Base-by-base conservation (phyloP, 2,329 filamentous ascomycete genomes). In the Scleromitrula shiraiana region DNA sequence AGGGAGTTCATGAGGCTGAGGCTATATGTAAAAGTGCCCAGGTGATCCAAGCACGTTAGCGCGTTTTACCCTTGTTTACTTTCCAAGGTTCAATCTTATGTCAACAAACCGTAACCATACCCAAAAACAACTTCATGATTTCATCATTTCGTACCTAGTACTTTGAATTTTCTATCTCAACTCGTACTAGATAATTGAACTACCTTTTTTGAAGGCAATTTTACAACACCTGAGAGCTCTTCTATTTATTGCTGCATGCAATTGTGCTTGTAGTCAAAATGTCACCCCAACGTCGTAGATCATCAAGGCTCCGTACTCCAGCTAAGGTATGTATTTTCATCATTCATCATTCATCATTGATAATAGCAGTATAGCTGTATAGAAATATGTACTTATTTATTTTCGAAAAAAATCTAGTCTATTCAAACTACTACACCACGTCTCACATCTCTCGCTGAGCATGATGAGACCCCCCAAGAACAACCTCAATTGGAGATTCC, bases 291-390 rank as follows among this genome's bases (percentile, higher is more conserved):
- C 60, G 59, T 41, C 63, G 63, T 53, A 58, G 62, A 7, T 64
- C 62, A 7, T 58, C 59, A 9, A 54, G 62, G 49, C 58, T 65
- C 36, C 60, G 60, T 40, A 61, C 61, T n/a, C 59, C 62, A 32
- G 50, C 41, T 35, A 62, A 60, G 56, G 61, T 63, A 57, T 50
- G 50, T 46, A 57, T 49, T n/a, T n/a, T n/a, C n/a, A n/a, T n/a
- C n/a, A n/a, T n/a, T n/a, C n/a, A n/a, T n/a, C n/a, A n/a, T n/a
- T n/a, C n/a, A n/a, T n/a, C n/a, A n/a, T n/a, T n/a, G n/a, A n/a
- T n/a, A n/a, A n/a, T n/a, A n/a, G n/a, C n/a, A n/a, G n/a, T n/a
- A n/a, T n/a, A 15, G 5, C 17, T 37, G 4, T 23, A 27, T 19
- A 38, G 10, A 14, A 29, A 22, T 17, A 17, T 27, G 9, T 29